Conservation (phyloP, 352 stramenopile genomes). For the Phytophthora citricola region DNA sequence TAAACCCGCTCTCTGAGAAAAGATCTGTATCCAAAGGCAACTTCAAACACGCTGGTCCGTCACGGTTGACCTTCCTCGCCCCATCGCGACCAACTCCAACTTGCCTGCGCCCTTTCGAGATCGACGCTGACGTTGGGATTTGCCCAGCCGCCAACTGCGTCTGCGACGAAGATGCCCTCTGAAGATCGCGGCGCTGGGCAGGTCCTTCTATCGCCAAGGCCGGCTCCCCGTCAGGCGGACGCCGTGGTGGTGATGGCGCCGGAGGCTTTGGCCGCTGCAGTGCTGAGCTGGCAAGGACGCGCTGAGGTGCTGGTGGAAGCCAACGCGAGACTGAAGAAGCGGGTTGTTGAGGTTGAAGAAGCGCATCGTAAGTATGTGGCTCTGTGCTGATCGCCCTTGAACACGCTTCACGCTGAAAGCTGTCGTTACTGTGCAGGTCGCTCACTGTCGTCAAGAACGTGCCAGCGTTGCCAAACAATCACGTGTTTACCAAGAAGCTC, state of each 20-base stretch:
- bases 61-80: not conserved
- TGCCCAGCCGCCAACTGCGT: not conserved
- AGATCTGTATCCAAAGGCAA: constrained; percentile 22
- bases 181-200: not conserved
- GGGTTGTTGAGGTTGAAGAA: constrained; percentile 38
- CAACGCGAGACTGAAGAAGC: constrained; percentile 45
- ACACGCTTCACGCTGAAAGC: not conserved
- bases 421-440: constrained; percentile 33
- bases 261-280: constrained; percentile 35
- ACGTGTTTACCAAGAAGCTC: constrained; percentile 67
- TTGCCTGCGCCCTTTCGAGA: constrained; percentile 17
- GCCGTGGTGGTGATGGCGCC: constrained; percentile 47
- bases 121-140: constrained; percentile 10
- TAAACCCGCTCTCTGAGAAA: constrained; percentile 36
- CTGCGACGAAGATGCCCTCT: constrained; percentile 1
- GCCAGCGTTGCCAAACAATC: constrained; percentile 64
- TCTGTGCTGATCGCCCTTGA: not conserved
- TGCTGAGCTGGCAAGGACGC: constrained; percentile 50
- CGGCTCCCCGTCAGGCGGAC: constrained; percentile 4
- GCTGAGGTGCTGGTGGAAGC: constrained; percentile 43
- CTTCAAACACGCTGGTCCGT: constrained; percentile 30
- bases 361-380: constrained; percentile 45
- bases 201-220: constrained; percentile 24
- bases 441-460: constrained; percentile 65
- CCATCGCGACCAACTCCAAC: constrained; percentile 1